Conservation (phyloP, 2,329 filamentous ascomycete genomes). For the Plenodomus biglobosus region DNA sequence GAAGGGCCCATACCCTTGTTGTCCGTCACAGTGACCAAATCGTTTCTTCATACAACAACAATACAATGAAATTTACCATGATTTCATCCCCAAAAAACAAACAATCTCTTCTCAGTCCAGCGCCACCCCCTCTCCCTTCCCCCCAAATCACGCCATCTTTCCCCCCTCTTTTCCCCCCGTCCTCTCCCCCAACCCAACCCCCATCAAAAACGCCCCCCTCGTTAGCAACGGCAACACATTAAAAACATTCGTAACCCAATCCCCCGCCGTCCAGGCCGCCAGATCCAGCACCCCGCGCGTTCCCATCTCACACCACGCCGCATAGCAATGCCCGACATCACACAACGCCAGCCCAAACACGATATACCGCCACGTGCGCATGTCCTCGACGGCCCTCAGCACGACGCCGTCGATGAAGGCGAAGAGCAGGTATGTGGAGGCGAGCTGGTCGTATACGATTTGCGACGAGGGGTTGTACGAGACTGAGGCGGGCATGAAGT, state of each 20-base stretch:
- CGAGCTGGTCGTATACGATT: constrained; percentile 71
- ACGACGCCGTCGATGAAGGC: constrained; percentile 75
- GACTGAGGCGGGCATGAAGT: constrained; percentile 59
- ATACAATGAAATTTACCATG: no score
- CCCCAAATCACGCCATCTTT: constrained; percentile 8
- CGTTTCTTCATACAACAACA: no score
- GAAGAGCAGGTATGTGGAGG: constrained; percentile 75
- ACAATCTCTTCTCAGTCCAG: neutral
- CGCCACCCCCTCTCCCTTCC: neutral
- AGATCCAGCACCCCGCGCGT: constrained; percentile 25
- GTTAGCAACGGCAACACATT: constrained; percentile 36
- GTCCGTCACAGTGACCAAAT: no score
- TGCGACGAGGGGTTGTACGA: constrained; percentile 40
- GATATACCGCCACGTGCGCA: constrained; percentile 68
- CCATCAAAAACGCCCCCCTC: constrained; percentile 43
- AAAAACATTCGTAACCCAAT: constrained; percentile 43
- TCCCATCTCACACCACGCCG: constrained; percentile 38
- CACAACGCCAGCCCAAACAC: constrained; percentile 69
- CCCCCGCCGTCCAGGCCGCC: constrained; percentile 40
- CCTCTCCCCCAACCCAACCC: constrained; percentile 30
- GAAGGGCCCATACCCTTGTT: no score
- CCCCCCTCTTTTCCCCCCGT: constrained; percentile 13
- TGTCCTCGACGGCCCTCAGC: constrained; percentile 66
- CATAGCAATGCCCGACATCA: constrained; percentile 69
- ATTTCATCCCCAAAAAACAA: neutral